phyloP scores from a whole-genome alignment of 805 yeast genomes.

The Metschnikowia kofuensis region DNA sequence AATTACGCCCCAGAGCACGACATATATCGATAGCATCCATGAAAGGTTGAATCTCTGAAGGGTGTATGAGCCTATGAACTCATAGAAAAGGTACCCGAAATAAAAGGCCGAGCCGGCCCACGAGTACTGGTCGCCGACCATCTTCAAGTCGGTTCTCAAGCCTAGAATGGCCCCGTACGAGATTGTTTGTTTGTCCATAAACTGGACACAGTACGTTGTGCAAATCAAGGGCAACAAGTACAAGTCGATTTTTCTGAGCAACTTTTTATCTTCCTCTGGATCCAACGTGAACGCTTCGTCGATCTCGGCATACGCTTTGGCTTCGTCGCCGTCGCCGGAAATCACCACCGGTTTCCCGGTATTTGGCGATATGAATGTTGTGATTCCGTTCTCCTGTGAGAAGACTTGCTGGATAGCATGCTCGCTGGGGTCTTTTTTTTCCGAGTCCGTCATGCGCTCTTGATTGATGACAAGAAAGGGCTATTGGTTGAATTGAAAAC shows the following conservation, averaged over 20 bases:
- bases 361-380: conserved; percentile 15
- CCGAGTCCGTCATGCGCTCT: not conserved
- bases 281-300: conserved; percentile 28
- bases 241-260: conserved; percentile 31
- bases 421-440: conserved; percentile 2
- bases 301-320: conserved; percentile 37
- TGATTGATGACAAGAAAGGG: no score
- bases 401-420: conserved; percentile 1
- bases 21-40: conserved; percentile 2
- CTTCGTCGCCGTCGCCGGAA: conserved; percentile 43
- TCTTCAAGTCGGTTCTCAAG: conserved; percentile 37
- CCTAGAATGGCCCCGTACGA: conserved; percentile 56
- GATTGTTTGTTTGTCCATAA: conserved; percentile 57
- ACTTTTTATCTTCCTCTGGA: conserved; percentile 31
- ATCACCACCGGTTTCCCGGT: conserved; percentile 22
- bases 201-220: conserved; percentile 48
- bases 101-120: conserved; percentile 22
- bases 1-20: conserved; percentile 13
- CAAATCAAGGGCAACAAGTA: conserved; percentile 51
- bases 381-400: conserved; percentile 11
- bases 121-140: conserved; percentile 28
- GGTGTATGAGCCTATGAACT: conserved; percentile 8
- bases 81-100: conserved; percentile 12
- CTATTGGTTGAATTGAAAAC: not conserved
- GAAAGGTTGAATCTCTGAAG: conserved; percentile 10